Conservation (phyloP, 768 basidiomycete genomes). For the Phaffia australis region DNA sequence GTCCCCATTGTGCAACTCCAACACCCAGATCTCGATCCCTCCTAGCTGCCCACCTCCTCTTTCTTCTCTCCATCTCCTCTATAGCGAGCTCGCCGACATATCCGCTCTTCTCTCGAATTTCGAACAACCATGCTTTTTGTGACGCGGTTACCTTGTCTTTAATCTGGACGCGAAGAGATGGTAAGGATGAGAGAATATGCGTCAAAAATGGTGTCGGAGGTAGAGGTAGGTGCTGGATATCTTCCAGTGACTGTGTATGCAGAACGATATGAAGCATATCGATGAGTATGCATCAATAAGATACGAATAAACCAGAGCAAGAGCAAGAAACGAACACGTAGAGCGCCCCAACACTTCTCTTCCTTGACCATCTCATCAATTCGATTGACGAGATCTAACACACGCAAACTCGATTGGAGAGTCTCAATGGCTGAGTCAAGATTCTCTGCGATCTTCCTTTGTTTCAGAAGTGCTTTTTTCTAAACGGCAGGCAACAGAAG, state of each 20-base stretch:
- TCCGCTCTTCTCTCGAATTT: conserved; percentile 78
- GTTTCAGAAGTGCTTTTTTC: conserved; percentile 77
- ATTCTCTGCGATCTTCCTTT: conserved; percentile 84
- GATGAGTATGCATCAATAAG: neutral
- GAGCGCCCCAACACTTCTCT: conserved; percentile 91
- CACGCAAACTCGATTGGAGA: conserved; percentile 78
- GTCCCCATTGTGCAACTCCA: conserved; percentile 68
- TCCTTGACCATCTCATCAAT: conserved; percentile 87
- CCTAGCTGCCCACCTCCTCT: conserved; percentile 67
- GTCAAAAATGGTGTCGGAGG: conserved; percentile 86
- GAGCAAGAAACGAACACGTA: conserved; percentile 58
- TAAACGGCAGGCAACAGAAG: conserved; percentile 18
- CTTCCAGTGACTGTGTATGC: conserved; percentile 68
- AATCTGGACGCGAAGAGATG: conserved; percentile 76
- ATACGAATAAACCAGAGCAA: neutral
- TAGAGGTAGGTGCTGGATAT: conserved; percentile 80
- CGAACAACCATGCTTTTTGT: conserved; percentile 91
- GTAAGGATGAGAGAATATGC: conserved; percentile 79
- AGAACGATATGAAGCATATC: neutral
- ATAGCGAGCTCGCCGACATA: conserved; percentile 77
- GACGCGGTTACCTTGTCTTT: conserved; percentile 89
- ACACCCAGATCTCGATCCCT: conserved; percentile 75
- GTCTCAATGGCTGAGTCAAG: conserved; percentile 95
- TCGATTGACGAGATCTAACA: conserved; percentile 83
- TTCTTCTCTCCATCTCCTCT: conserved; percentile 76